Evolutionary conservation across 2,329 filamentous ascomycete species (phyloP).

Genomic region (Fusarium protoensiforme): DNA sequence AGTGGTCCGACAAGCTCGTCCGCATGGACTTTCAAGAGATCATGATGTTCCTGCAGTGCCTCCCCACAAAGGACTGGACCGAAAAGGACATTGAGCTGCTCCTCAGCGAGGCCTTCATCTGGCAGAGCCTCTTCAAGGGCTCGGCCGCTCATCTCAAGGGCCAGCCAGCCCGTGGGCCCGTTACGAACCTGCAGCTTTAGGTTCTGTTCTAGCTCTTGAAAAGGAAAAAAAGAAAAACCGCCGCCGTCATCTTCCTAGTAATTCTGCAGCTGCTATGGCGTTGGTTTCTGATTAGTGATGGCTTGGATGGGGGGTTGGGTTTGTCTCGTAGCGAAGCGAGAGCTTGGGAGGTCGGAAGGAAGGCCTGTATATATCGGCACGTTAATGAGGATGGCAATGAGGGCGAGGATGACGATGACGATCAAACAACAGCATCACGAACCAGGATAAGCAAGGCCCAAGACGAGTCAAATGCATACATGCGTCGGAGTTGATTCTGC

Average conservation of each 20-base stretch:
- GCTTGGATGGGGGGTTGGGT: not conserved
- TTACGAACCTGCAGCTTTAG: slow-evolving; percentile 52
- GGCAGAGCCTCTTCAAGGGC: slow-evolving; percentile 97
- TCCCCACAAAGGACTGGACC: slow-evolving; percentile 94
- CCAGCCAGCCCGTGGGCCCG: slow-evolving; percentile 50
- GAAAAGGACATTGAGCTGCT: slow-evolving; percentile 98
- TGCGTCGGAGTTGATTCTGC: not conserved
- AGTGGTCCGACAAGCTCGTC: slow-evolving; percentile 94
- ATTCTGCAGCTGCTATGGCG: slow-evolving; percentile 1
- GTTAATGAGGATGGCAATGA: slow-evolving; percentile 33
- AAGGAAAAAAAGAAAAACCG: not conserved
- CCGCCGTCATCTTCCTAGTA: not conserved
- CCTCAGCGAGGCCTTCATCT: slow-evolving; percentile 96
- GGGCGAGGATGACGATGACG: slow-evolving; percentile 5
- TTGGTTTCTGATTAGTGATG: slow-evolving; percentile 11
- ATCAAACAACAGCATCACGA: not conserved
- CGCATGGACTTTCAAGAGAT: slow-evolving; percentile 99
- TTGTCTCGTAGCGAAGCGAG: not conserved
- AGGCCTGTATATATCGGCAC: slow-evolving; percentile 33
- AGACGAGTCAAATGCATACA: not conserved
- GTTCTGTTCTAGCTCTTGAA: not conserved
- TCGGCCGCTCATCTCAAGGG: slow-evolving; percentile 88
- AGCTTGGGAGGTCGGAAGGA: slow-evolving; percentile 1
- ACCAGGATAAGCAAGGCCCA: not conserved
- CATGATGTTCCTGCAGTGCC: slow-evolving; percentile 98